Conservation (phyloP, 2,329 filamentous ascomycete species). For the Xylariales sp. region DNA sequence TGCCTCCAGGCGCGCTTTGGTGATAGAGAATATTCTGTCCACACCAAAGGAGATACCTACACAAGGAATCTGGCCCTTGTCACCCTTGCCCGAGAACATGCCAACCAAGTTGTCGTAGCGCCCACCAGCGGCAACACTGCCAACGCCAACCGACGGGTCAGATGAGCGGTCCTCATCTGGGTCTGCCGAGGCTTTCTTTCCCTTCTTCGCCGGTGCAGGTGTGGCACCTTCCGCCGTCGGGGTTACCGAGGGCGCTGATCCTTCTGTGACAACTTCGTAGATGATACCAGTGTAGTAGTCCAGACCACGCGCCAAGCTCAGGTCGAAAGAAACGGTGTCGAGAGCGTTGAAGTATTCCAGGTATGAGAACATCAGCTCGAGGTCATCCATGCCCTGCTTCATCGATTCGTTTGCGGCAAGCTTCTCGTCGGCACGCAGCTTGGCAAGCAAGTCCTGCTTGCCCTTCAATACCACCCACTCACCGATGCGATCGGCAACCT, state of each 20-base stretch:
- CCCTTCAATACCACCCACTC: constrained; percentile 68
- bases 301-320: constrained; percentile 68
- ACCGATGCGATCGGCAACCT: constrained; percentile 68
- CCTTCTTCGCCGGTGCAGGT: constrained; percentile 30
- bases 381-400: constrained; percentile 65
- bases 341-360: constrained; percentile 61
- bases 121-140: constrained; percentile 71
- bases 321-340: constrained; percentile 65
- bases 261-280: constrained; percentile 70
- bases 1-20: constrained; percentile 60
- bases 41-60: constrained; percentile 78
- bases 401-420: constrained; percentile 60
- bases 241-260: constrained; percentile 42
- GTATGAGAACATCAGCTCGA: constrained; percentile 65
- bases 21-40: constrained; percentile 75
- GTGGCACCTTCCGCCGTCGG: constrained; percentile 28
- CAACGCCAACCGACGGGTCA: constrained; percentile 68
- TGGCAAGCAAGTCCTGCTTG: constrained; percentile 57
- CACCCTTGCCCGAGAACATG: constrained; percentile 69
- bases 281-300: constrained; percentile 75
- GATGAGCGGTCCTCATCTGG: constrained; percentile 58
- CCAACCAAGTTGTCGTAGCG: constrained; percentile 74
- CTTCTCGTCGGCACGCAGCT: constrained; percentile 53
- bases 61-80: constrained; percentile 67
- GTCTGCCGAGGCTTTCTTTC: constrained; percentile 37